Base-by-base conservation (phyloP, 345 rosid genomes). In the Barbarea vulgaris region DNA sequence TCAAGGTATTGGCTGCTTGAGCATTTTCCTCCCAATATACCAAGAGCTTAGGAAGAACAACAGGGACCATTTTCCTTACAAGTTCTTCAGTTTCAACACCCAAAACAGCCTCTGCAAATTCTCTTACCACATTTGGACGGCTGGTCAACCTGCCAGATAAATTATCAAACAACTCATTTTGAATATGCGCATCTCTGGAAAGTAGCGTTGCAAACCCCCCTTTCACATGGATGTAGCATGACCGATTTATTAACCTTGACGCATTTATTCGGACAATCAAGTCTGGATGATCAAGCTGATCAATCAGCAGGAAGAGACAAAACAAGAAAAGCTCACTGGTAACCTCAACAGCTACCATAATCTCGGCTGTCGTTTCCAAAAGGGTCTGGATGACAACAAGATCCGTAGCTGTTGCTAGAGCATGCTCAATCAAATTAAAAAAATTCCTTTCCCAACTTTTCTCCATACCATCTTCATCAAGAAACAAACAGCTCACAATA, bases 1-100 rank as follows among this genome's bases (percentile, higher is more conserved):
- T 62, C 70, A 94, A 80, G 68, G 84, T 84, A 72, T 67, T 78
- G 73, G 84, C 73, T 57, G 92, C 96, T 70, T 81, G 82, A 64
- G 82, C 81, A 80, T 88, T 84, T 55, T 87, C 87, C 82, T 82
- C 84, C 84, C 86, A 84, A 76, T 89, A 86, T 65, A 91, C 91
- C 80, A 94, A 87, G 25, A 94, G 97, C 85, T 90, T 91, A 73
- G 97, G 97, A 79, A 94, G 92, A 80, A 90, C 90, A 72, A 83
- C 79, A 15, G 96, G 98, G 71, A 94, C 79, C 91, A 91, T 89
- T 81, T 81, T 88, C 80, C 71, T 83, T 61, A 86, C 85, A 54
- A 94, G 86, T 65, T 94, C 87, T 76, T 85, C 84, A 57, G 77
- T 84, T 77, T 87, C 96, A 74, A 89, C 80, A 46, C 95, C 96